Base-by-base conservation (phyloP, 2,329 filamentous ascomycete genomes). In the Dactylellina sp. region DNA sequence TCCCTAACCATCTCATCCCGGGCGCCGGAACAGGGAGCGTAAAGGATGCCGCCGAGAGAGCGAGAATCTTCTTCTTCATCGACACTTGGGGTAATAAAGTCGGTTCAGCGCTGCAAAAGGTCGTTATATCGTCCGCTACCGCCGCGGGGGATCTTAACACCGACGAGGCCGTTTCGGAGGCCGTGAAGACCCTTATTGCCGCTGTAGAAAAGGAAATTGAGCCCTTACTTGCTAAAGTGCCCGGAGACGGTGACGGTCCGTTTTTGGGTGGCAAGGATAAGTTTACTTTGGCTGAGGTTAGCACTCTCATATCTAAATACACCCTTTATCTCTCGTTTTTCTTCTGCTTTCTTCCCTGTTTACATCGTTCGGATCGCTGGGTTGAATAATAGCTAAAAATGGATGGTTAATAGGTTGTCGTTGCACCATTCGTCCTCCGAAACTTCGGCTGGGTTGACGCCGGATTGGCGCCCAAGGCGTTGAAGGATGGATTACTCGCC, bases 241-340 rank as follows among this genome's bases (percentile, higher is more conserved):
- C 42, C 1, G 42, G 57, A 11, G 84, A 57, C 7, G 66, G 59
- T 0, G 84, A 84, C 0, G 82, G 79, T 1, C 88, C 88, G 0
- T 91, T 88, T 80, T 91, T 90, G 79, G 87, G 86, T 1, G 89
- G 89, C 0, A 87, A 85, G 57, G 82, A 86, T 18, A 87, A 82
- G 79, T 79, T 93, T 42, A 94, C 91, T 0, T 81, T 93, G 37
- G 91, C 89, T 9, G 92, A 95, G 86, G 91, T 91, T 81, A 74
- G 82, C n/a, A n/a, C n/a, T n/a, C n/a, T n/a, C n/a, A n/a, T n/a
- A n/a, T n/a, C n/a, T n/a, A n/a, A n/a, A n/a, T n/a, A n/a, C n/a
- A n/a, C n/a, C n/a, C n/a, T n/a, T n/a, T n/a, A n/a, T n/a, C n/a
- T n/a, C 79, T 20, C 25, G 37, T 5, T 7, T n/a, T 57, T 5